These are phyloP conservation scores for Trypanosoma mega DNA, from an alignment of 208 protist genomes.

Conservation along the genomic window DNA sequence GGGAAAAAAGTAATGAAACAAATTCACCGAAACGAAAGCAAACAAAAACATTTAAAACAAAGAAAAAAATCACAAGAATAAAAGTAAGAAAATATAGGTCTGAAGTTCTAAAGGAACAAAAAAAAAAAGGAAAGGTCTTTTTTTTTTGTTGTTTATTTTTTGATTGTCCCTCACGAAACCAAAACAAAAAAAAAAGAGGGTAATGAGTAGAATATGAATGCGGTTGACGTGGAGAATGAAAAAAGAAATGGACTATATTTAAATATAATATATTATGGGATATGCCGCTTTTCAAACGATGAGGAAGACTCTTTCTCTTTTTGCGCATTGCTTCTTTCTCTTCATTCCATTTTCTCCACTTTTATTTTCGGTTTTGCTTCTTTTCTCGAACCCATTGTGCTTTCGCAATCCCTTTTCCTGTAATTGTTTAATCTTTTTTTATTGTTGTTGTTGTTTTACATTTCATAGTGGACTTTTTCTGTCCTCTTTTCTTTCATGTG, in stretches of 20 bases:
- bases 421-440: constrained; percentile 2
- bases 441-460: background rate
- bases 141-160: background rate
- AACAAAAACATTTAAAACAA: too few species aligned
- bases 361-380: constrained; percentile 11
- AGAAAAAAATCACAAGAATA: too few species aligned
- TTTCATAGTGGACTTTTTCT: constrained; percentile 17
- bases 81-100: too few species aligned
- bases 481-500: constrained; percentile 2
- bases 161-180: constrained; percentile 1
- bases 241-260: too few species aligned
- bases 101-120: background rate
- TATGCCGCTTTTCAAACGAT: too few species aligned
- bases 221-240: too few species aligned
- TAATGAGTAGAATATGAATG: background rate
- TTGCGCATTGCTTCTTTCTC: too few species aligned
- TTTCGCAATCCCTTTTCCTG: background rate
- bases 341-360: background rate
- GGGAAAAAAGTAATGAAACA: too few species aligned
- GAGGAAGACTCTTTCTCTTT: too few species aligned
- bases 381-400: background rate
- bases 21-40: too few species aligned
- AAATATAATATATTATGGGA: too few species aligned
- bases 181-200: background rate
- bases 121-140: too few species aligned